Percentiles rank a stretch among this genome's conserved stretches.
Conservation (phyloP, 805 yeast species). For the Sugiyamaella lignohabitans region DNA sequence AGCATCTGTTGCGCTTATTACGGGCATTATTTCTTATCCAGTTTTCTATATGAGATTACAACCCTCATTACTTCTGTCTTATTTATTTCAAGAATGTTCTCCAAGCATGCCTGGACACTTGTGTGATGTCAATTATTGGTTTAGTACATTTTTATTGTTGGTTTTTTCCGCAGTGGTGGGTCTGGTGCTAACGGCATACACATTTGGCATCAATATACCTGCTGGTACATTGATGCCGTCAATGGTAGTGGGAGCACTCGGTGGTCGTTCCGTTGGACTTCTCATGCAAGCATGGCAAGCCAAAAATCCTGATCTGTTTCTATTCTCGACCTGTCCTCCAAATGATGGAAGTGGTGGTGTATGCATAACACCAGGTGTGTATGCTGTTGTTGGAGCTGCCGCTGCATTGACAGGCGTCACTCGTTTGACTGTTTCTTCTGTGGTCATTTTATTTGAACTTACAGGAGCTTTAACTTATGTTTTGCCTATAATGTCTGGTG, state of each 20-base stretch:
- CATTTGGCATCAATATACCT: constrained; percentile 70
- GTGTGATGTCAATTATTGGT: constrained; percentile 23
- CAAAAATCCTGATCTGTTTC: constrained; percentile 30
- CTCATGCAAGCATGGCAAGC: constrained; percentile 48
- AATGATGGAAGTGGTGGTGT: constrained; percentile 29
- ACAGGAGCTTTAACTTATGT: constrained; percentile 84
- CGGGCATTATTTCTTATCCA: constrained; percentile 53
- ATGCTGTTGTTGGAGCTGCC: constrained; percentile 85
- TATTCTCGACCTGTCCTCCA: constrained; percentile 38
- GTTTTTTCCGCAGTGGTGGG: constrained; percentile 44
- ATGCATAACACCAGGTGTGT: constrained; percentile 79
- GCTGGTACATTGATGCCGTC: constrained; percentile 98
- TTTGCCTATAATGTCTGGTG: constrained; percentile 79
- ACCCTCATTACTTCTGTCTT: constrained; percentile 49
- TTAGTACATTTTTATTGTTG: constrained; percentile 25
- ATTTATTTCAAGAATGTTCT: constrained; percentile 63
- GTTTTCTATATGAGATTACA: constrained; percentile 48
- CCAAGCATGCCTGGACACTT: constrained; percentile 27
- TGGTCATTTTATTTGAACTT: constrained; percentile 72
- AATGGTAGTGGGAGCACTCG: constrained; percentile 93
- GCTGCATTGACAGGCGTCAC: constrained; percentile 77
- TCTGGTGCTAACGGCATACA: constrained; percentile 53
- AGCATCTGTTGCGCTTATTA: constrained; percentile 40
- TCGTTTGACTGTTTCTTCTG: constrained; percentile 71
- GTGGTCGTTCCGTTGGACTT: constrained; percentile 83